Evolutionary conservation across 495 filamentous ascomycete species (phyloP), one percentile per base, ranked within the genome.

Genomic region (Saxispiralis lemnorum): DNA sequence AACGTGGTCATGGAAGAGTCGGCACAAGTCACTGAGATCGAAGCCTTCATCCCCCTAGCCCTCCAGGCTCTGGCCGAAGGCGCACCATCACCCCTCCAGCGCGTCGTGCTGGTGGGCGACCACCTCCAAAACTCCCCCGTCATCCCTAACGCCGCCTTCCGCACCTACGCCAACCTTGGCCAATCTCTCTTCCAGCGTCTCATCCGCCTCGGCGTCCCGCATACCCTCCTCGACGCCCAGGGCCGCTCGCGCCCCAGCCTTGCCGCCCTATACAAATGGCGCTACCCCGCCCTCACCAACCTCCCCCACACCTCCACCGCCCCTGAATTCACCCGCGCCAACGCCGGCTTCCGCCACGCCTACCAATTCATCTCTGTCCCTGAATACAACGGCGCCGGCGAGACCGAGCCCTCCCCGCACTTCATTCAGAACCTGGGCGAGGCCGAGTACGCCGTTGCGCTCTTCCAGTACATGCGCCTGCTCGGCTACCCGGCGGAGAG

Each of bases 1-100:
- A 96, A 94, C 51, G 81, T 99, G 12, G 68, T 99, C 39, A 93
- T 99, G 88, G 89, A 99, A 70, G 89, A 99, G 65, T 86, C 89
- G 2, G 89, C 89, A 16, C 89, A 99, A 52, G 92, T 96, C 56
- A 96, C 92, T 9, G 89, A 99, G 57, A 81, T 95, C 35, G 92
- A 96, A 56, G 93, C 83, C 54, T 95, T 99, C 62, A 86, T 96
- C 41, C 89, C 89, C 15, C 63, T 92, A 7, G 83, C 84, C 31
- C 68, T 99, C 54, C 89, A 99, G 57, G 83, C 82, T 34, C 73
- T 79, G 15, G 31, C 32, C 15, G 21, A 41, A 19, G 18, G n/a
- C 3, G 35, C 67, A 83, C n/a, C 19, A 51, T 67, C 80, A 38
- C 73, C 77, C 10, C 61, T 99, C 11, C 85, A 94, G 59, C 69